Conservation (phyloP, 306 rosid species). For the Cucumis cinereus region DNA sequence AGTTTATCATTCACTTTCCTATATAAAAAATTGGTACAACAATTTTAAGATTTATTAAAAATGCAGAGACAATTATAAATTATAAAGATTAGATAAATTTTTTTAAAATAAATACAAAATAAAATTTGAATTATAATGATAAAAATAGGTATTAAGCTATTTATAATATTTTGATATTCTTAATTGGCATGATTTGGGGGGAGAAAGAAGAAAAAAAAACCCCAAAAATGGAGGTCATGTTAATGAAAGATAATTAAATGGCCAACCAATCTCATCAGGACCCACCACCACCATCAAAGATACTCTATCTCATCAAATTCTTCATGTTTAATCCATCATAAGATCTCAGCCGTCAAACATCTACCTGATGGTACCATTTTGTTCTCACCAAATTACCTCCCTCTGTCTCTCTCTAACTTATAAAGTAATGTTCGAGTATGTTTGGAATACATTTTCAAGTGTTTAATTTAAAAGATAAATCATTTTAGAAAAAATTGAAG, state of each 20-base stretch:
- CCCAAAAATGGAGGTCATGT: conserved; percentile 22
- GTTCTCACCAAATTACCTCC: not conserved
- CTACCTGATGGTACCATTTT: not conserved
- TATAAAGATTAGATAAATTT: too few species aligned
- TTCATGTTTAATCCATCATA: not conserved
- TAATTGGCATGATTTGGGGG: conserved; percentile 32
- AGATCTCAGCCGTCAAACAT: conserved; percentile 2
- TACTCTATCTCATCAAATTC: not conserved
- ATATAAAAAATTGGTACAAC: too few species aligned
- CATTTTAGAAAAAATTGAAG: too few species aligned
- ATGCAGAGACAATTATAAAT: too few species aligned
- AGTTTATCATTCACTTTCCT: too few species aligned
- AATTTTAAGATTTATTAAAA: too few species aligned
- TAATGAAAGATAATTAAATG: conserved; percentile 28
- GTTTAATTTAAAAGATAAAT: too few species aligned
- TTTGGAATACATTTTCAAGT: too few species aligned
- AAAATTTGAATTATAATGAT: too few species aligned
- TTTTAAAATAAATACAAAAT: too few species aligned
- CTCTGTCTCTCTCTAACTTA: too few species aligned
- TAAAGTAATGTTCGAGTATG: too few species aligned
- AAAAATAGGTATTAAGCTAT: not conserved
- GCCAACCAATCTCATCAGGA: conserved; percentile 32
- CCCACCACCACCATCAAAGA: conserved; percentile 18
- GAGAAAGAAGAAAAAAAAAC: conserved; percentile 6
- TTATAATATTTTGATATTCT: conserved; percentile 12